Percentiles rank a stretch among this genome's conserved stretches.
Conservation (phyloP, 1,284 basidiomycete genomes). For the Dichomitus squalens region DNA sequence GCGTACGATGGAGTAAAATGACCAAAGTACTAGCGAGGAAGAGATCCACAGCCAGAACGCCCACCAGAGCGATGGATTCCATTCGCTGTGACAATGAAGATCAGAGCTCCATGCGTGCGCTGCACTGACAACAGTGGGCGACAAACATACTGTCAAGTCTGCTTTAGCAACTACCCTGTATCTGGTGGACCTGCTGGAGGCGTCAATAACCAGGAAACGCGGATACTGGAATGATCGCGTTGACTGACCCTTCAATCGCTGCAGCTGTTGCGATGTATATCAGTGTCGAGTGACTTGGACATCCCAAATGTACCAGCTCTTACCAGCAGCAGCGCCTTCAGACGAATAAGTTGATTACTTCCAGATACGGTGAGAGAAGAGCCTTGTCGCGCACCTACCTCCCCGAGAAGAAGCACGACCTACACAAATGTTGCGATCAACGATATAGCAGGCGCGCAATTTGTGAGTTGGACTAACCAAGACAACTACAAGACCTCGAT, state of each 20-base stretch:
- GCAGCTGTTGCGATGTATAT: background rate
- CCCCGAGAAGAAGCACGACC: background rate
- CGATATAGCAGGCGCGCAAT: background rate
- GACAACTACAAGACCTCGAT: background rate
- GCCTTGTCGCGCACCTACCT: background rate
- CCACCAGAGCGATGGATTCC: background rate
- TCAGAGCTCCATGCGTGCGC: background rate
- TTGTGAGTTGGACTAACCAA: background rate
- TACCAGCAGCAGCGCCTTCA: background rate
- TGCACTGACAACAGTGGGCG: background rate
- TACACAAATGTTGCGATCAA: background rate
- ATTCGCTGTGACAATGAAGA: background rate
- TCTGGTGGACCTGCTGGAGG: background rate
- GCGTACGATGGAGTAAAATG: background rate
- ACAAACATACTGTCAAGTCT: background rate
- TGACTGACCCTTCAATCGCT: background rate
- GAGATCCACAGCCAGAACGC: background rate
- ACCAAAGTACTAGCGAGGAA: background rate
- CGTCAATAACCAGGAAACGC: background rate
- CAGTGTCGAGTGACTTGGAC: background rate
- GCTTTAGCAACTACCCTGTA: background rate
- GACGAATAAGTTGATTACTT: background rate
- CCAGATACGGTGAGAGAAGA: background rate
- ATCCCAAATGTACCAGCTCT: background rate
- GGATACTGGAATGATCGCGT: background rate